A percentile compares a stretch with the other conserved stretches of the same genome.
These are phyloP conservation scores for Phytophthora boehmeriae DNA, from an alignment of 352 stramenopile genomes.

Conservation along the genomic window DNA sequence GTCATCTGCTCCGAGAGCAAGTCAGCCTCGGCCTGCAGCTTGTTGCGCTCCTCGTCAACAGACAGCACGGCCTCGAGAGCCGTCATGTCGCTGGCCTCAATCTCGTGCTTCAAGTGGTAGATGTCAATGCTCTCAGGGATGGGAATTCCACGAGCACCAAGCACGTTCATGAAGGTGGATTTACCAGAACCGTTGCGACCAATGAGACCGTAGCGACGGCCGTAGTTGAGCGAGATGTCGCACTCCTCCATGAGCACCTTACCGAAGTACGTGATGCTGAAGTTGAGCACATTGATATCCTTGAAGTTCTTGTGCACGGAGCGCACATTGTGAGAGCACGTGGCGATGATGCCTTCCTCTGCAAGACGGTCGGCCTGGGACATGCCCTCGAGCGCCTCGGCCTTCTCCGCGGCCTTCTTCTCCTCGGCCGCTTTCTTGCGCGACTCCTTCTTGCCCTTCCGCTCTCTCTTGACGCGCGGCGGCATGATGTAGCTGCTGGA, in stretches of 20 bases:
- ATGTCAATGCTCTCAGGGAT: slow-evolving; percentile 97
- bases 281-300: slow-evolving; percentile 98
- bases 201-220: slow-evolving; percentile 97
- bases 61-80: slow-evolving; percentile 95
- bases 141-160: slow-evolving; percentile 94
- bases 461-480: slow-evolving; percentile 75
- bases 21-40: slow-evolving; percentile 93
- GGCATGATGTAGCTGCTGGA: slow-evolving; percentile 51
- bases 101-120: slow-evolving; percentile 97
- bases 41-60: slow-evolving; percentile 94
- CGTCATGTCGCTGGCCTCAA: slow-evolving; percentile 94
- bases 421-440: slow-evolving; percentile 79
- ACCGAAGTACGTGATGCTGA: slow-evolving; percentile 97
- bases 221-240: slow-evolving; percentile 97
- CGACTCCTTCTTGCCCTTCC: slow-evolving; percentile 78
- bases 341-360: slow-evolving; percentile 95
- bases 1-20: slow-evolving; percentile 92
- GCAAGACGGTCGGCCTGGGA: slow-evolving; percentile 90
- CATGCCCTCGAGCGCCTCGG: slow-evolving; percentile 69
- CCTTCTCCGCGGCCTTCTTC: slow-evolving; percentile 78
- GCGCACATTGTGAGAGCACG: slow-evolving; percentile 94
- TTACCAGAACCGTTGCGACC: slow-evolving; percentile 97
- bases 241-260: slow-evolving; percentile 96
- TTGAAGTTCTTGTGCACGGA: slow-evolving; percentile 95
- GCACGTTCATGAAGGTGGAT: slow-evolving; percentile 96